phyloP scores from a whole-genome alignment of 225 moss, liverwort and hornwort genomes.

The Neckera pumila region DNA sequence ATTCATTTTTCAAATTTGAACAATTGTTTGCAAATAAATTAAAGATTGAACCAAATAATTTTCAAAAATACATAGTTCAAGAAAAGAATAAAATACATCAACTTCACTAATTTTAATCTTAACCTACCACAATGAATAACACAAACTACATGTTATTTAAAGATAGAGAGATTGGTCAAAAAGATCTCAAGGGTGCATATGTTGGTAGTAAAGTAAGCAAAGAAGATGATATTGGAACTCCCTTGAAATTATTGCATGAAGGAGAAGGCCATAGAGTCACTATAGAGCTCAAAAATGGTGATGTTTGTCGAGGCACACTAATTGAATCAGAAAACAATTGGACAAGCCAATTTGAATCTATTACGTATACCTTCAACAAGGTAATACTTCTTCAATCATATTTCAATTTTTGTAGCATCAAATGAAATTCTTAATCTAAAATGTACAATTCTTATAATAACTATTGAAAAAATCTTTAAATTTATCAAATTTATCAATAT shows the following conservation, averaged over 20 bases:
- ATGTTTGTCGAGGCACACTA: conserved; percentile 56
- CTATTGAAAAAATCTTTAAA: neutral
- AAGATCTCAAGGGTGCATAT: neutral
- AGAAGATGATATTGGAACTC: conserved; percentile 42
- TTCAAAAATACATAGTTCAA: neutral
- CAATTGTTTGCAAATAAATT: neutral
- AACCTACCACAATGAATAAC: neutral
- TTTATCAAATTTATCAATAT: no score
- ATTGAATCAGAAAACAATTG: conserved; percentile 81
- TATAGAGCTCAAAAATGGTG: conserved; percentile 66
- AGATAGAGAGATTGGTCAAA: neutral
- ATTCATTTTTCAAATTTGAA: neutral
- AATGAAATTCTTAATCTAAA: neutral
- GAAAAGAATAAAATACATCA: neutral
- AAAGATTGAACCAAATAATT: neutral
- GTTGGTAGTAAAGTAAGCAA: neutral
- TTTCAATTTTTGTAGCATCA: neutral
- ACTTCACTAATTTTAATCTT: no score
- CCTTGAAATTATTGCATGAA: conserved; percentile 79
- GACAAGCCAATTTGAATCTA: conserved; percentile 69
- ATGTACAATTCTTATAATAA: no score
- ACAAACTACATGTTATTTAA: neutral
- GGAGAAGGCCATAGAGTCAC: conserved; percentile 73
- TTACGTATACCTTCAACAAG: conserved; percentile 27
- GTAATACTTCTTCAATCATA: neutral